Percentiles rank a stretch among this genome's conserved stretches.
Evolutionary conservation across 495 filamentous ascomycete species (phyloP).

Genomic region (Lasiosphaeriaceae sp.): DNA sequence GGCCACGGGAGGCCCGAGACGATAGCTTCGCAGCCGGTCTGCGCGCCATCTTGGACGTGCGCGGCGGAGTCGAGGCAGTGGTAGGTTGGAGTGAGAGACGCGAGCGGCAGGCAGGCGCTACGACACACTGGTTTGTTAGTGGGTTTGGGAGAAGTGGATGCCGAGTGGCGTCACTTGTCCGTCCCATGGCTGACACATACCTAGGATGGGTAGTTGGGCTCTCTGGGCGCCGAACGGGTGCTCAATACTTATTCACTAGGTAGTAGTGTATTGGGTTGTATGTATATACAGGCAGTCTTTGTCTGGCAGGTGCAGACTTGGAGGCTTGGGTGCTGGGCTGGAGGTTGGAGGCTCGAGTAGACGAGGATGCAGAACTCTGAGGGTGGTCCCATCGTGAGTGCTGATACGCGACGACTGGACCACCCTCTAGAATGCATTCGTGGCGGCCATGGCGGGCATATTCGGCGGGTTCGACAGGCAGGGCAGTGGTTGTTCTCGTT

Average conservation of each 20-base stretch:
- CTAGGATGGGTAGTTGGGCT: too few species aligned
- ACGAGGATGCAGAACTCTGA: slow-evolving; percentile 29
- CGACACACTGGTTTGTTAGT: not conserved
- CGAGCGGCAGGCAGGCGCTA: not conserved
- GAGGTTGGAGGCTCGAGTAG: slow-evolving; percentile 11
- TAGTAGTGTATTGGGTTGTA: too few species aligned
- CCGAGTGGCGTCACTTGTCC: not conserved
- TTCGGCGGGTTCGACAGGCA: slow-evolving; percentile 1
- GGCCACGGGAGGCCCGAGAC: slow-evolving; percentile 24
- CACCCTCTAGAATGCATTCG: slow-evolving; percentile 51
- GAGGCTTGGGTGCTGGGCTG: not conserved
- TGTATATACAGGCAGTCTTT: too few species aligned
- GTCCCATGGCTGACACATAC: too few species aligned
- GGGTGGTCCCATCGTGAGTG: slow-evolving; percentile 51
- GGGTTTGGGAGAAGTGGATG: not conserved
- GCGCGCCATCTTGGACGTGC: slow-evolving; percentile 30
- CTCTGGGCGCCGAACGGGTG: too few species aligned
- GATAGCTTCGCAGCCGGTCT: slow-evolving; percentile 21
- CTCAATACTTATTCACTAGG: too few species aligned
- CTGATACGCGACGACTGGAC: slow-evolving; percentile 33
- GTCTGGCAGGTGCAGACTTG: not conserved
- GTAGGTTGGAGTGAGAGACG: not conserved
- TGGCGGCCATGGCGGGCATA: slow-evolving; percentile 36
- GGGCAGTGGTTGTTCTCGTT: not conserved
- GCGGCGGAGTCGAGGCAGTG: not conserved